Evolutionary conservation across 495 filamentous ascomycete genomes (phyloP).

Genomic region (Trichoderma gamsii): DNA sequence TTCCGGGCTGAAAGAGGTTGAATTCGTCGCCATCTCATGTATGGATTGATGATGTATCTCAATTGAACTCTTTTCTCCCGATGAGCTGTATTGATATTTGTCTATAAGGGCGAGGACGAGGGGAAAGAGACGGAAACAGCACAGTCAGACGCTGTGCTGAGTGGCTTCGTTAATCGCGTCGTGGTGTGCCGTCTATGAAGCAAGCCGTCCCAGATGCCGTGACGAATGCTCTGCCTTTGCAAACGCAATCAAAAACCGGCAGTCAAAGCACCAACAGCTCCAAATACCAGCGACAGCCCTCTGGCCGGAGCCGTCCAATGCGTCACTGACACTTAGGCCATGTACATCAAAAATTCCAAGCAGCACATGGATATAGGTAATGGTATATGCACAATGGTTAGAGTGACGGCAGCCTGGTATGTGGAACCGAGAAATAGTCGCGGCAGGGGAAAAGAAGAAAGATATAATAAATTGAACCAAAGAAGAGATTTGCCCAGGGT

Average conservation of each 20-base stretch:
- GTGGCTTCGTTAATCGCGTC: background rate
- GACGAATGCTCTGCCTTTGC: too few relatives aligned
- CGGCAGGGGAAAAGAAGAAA: background rate
- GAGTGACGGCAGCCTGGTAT: too few relatives aligned
- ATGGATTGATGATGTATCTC: background rate
- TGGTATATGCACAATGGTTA: too few relatives aligned
- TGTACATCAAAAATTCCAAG: background rate
- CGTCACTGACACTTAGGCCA: background rate
- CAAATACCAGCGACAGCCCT: background rate
- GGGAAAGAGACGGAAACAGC: too few relatives aligned
- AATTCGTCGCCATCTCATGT: background rate
- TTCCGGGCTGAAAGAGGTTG: conserved; percentile 17
- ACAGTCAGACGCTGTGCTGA: background rate
- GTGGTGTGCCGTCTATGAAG: background rate
- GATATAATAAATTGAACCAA: background rate
- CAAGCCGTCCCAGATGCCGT: background rate
- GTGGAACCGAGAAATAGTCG: background rate
- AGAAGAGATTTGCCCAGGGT: background rate
- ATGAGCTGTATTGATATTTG: too few relatives aligned
- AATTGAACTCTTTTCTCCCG: background rate
- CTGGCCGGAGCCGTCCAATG: background rate
- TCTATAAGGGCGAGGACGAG: too few relatives aligned
- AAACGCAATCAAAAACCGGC: background rate
- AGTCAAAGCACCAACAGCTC: background rate
- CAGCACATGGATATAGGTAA: background rate